A percentile compares a stretch with the other conserved stretches of the same genome.
Conservation (phyloP, 208 protist species). For the Wallacemonas collosoma region DNA sequence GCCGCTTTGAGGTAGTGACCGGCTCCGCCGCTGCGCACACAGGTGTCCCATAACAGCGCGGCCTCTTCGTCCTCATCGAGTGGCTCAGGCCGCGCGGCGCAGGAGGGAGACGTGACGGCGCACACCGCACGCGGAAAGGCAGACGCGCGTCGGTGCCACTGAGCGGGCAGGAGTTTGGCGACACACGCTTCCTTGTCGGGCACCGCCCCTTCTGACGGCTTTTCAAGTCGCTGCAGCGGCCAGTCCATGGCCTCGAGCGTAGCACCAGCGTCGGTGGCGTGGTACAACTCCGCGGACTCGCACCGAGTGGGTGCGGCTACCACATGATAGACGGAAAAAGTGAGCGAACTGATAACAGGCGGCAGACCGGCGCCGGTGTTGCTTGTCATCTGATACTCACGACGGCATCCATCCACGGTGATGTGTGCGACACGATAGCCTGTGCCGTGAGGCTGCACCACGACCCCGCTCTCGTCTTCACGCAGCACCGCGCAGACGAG, state of each 20-base stretch:
- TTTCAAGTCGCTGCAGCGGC: no score
- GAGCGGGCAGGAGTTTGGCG: no score
- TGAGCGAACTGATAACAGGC: slow-evolving; percentile 30
- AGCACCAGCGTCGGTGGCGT: no score
- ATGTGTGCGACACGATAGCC: slow-evolving; percentile 63
- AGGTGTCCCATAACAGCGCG: no score
- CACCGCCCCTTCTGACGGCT: no score
- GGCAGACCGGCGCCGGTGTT: slow-evolving; percentile 38
- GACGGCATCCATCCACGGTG: slow-evolving; percentile 32
- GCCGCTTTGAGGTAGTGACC: slow-evolving; percentile 10
- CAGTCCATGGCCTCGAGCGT: no score
- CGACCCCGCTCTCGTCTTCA: slow-evolving; percentile 67
- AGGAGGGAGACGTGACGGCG: no score
- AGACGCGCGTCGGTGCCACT: background rate
- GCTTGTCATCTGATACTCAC: slow-evolving; percentile 35
- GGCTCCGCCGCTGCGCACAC: background rate
- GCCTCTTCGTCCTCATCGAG: background rate
- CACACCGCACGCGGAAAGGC: background rate
- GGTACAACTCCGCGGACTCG: background rate
- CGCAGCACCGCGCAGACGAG: slow-evolving; percentile 54
- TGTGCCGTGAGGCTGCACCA: slow-evolving; percentile 29
- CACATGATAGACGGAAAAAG: slow-evolving; percentile 6
- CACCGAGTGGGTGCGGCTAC: background rate
- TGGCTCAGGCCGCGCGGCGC: background rate
- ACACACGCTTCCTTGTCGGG: no score